Evolutionary conservation across 768 basidiomycete genomes (phyloP).

Genomic region (Lactifluus volemus): DNA sequence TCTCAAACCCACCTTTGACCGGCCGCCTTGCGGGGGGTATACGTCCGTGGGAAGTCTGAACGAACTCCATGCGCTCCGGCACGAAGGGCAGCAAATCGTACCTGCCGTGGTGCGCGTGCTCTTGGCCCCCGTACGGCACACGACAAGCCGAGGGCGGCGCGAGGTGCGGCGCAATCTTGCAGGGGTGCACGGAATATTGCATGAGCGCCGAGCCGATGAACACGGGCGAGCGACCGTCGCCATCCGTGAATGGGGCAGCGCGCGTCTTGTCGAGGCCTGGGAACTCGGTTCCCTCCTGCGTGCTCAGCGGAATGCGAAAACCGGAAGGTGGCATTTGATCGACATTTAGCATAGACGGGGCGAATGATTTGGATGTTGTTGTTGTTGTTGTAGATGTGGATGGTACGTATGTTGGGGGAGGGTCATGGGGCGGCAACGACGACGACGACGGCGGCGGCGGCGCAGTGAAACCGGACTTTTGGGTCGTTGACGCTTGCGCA

Average conservation of each 20-base stretch:
- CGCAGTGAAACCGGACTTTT: not conserved
- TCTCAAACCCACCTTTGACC: conserved; percentile 71
- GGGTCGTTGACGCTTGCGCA: conserved; percentile 9
- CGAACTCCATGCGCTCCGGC: conserved; percentile 64
- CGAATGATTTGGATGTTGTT: no score
- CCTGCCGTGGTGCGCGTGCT: conserved; percentile 52
- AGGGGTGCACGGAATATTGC: conserved; percentile 61
- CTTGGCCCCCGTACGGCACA: conserved; percentile 57
- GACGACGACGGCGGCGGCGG: no score
- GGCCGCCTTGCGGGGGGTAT: conserved; percentile 50
- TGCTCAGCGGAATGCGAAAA: conserved; percentile 49
- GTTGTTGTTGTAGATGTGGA: no score
- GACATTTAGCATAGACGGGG: not conserved
- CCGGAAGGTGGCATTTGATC: conserved; percentile 52
- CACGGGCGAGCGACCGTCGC: conserved; percentile 47
- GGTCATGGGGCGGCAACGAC: not conserved
- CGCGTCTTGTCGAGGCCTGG: conserved; percentile 37
- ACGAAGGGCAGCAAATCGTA: conserved; percentile 72
- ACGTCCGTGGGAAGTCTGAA: conserved; percentile 48
- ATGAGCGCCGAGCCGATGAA: conserved; percentile 71
- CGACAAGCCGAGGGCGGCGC: conserved; percentile 33
- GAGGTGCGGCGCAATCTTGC: conserved; percentile 61
- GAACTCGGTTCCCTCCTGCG: conserved; percentile 31
- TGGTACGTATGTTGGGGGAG: conserved; percentile 9
- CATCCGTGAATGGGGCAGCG: conserved; percentile 45